A percentile compares a stretch with the other conserved stretches of the same genome.
phyloP scores from a whole-genome alignment of 2,329 filamentous ascomycete species.

The Neopestalotiopsis clavispora region DNA sequence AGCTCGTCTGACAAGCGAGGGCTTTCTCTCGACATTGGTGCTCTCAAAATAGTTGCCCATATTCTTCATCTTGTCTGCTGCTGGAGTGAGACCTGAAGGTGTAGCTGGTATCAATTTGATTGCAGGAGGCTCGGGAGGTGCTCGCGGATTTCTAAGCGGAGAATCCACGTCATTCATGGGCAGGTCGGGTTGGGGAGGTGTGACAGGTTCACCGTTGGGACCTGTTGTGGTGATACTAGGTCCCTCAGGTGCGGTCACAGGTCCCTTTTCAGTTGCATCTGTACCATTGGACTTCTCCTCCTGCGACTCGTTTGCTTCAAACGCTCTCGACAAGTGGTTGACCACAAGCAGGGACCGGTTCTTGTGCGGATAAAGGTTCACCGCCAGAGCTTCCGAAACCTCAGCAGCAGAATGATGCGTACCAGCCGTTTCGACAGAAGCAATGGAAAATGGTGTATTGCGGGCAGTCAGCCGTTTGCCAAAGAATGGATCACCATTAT shows the following conservation, averaged over 20 bases:
- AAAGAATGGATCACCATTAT: slow-evolving; percentile 58
- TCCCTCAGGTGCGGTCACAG: slow-evolving; percentile 30
- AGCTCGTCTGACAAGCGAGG: slow-evolving; percentile 60
- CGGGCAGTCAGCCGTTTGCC: slow-evolving; percentile 58
- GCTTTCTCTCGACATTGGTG: slow-evolving; percentile 43
- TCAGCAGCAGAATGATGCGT: slow-evolving; percentile 61
- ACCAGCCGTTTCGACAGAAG: slow-evolving; percentile 64
- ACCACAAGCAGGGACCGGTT: slow-evolving; percentile 68
- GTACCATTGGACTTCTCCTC: slow-evolving; percentile 28
- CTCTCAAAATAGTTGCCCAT: slow-evolving; percentile 60
- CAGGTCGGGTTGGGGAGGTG: slow-evolving; percentile 56
- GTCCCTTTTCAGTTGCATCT: slow-evolving; percentile 21
- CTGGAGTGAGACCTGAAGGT: slow-evolving; percentile 63
- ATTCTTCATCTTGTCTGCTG: slow-evolving; percentile 54
- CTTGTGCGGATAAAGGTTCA: slow-evolving; percentile 68
- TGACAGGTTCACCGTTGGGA: slow-evolving; percentile 49
- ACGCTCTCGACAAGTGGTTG: slow-evolving; percentile 57
- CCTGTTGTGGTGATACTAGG: slow-evolving; percentile 45
- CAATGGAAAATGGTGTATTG: slow-evolving; percentile 66
- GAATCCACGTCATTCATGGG: slow-evolving; percentile 63
- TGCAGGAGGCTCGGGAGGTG: slow-evolving; percentile 56
- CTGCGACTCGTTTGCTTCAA: slow-evolving; percentile 46
- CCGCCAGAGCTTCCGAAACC: slow-evolving; percentile 65
- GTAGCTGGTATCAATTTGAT: slow-evolving; percentile 69
- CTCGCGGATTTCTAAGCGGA: slow-evolving; percentile 65